These are phyloP conservation scores for Hymenoscyphus salicellus DNA, from an alignment of 2,329 filamentous ascomycete species.

Conservation along the genomic window DNA sequence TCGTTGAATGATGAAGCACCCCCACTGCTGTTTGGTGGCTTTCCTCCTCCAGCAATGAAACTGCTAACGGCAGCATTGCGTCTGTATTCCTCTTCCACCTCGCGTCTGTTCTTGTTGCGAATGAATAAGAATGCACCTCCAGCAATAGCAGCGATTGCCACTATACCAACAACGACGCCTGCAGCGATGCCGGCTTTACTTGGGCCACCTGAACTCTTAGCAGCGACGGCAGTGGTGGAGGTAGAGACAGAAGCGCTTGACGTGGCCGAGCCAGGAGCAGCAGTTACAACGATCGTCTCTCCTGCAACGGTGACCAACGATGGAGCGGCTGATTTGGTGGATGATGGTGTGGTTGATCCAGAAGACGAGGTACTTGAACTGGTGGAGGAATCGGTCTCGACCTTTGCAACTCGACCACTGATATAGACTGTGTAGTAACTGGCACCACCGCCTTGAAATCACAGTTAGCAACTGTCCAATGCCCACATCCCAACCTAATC, in stretches of 20 bases:
- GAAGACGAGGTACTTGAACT: conserved; percentile 12
- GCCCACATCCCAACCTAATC: not conserved
- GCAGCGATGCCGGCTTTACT: conserved; percentile 76
- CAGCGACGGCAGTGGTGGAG: conserved; percentile 11
- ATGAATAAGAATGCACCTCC: conserved; percentile 72
- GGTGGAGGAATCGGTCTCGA: conserved; percentile 15
- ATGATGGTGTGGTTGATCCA: conserved; percentile 16
- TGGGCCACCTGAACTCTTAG: conserved; percentile 16
- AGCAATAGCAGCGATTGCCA: conserved; percentile 62
- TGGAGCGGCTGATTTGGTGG: conserved; percentile 23
- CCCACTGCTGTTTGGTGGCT: conserved; percentile 55
- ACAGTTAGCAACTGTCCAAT: conserved; percentile 17
- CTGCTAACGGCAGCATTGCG: conserved; percentile 75
- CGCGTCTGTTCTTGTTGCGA: conserved; percentile 70
- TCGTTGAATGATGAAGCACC: conserved; percentile 72
- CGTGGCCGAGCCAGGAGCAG: conserved; percentile 6
- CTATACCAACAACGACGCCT: conserved; percentile 80
- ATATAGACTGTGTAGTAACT: conserved; percentile 30
- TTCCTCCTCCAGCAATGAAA: conserved; percentile 65
- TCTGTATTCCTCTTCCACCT: conserved; percentile 80
- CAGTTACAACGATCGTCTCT: conserved; percentile 33
- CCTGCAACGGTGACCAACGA: conserved; percentile 33
- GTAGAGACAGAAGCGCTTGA: conserved; percentile 12
- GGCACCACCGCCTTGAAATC: conserved; percentile 23
- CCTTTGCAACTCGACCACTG: conserved; percentile 22